A percentile compares a stretch with the other conserved stretches of the same genome.
These are phyloP conservation scores for Podospora tetraspora DNA, from an alignment of 495 filamentous ascomycete genomes.

Conservation along the genomic window DNA sequence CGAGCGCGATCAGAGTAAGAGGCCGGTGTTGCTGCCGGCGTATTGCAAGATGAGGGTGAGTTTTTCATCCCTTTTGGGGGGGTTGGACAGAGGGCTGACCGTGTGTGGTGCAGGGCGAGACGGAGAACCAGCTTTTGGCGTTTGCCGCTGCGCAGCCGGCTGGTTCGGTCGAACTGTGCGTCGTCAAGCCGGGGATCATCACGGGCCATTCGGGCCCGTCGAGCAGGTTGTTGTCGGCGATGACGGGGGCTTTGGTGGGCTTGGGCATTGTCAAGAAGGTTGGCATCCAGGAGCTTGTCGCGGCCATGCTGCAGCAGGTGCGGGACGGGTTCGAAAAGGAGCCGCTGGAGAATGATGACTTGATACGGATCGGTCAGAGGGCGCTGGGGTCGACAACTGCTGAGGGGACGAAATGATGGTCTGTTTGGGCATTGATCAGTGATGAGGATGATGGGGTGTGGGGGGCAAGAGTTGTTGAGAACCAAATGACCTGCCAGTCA, in stretches of 20 bases:
- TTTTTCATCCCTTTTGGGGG: not conserved
- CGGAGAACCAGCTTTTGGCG: slow-evolving; percentile 40
- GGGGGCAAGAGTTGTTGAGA: not conserved
- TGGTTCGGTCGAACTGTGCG: slow-evolving; percentile 30
- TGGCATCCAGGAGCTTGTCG: slow-evolving; percentile 35
- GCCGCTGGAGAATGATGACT: slow-evolving; percentile 41
- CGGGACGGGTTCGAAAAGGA: slow-evolving; percentile 45
- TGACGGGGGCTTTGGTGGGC: slow-evolving; percentile 4
- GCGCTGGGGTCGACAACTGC: slow-evolving; percentile 3
- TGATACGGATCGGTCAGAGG: slow-evolving; percentile 38
- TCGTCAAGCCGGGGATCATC: slow-evolving; percentile 43
- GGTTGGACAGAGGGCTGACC: not conserved
- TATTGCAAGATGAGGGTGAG: slow-evolving; percentile 41
- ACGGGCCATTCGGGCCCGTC: slow-evolving; percentile 14
- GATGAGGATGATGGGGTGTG: not conserved
- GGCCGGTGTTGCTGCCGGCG: slow-evolving; percentile 31
- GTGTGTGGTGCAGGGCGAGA: slow-evolving; percentile 32
- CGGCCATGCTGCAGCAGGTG: slow-evolving; percentile 41
- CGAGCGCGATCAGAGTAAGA: slow-evolving; percentile 36
- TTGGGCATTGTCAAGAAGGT: slow-evolving; percentile 31
- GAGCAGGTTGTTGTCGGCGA: not conserved
- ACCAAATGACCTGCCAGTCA: too few species aligned
- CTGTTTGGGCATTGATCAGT: not conserved
- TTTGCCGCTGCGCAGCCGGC: slow-evolving; percentile 25
- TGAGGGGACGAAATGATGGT: not conserved